phyloP scores from a whole-genome alignment of 2,329 filamentous ascomycete species.

The Clarireedia paspali region DNA sequence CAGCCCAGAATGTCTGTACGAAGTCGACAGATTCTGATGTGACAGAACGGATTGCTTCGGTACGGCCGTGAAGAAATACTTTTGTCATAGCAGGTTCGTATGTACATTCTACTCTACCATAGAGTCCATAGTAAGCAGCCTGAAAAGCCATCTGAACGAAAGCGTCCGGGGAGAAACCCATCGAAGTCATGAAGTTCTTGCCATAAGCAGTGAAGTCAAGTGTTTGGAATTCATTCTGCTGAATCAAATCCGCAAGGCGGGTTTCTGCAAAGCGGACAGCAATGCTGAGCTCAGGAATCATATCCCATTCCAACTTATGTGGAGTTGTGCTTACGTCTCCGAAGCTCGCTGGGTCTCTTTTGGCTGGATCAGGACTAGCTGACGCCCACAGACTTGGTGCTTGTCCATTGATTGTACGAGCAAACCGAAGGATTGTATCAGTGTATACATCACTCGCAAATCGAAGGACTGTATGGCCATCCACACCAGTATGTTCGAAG shows the following conservation, averaged over 20 bases:
- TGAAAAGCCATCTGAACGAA: constrained; percentile 99
- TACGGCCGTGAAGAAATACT: constrained; percentile 83
- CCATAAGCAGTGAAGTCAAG: constrained; percentile 85
- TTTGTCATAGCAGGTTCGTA: constrained; percentile 99
- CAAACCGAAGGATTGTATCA: constrained; percentile 93
- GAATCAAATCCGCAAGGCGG: constrained; percentile 83
- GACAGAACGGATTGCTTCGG: constrained; percentile 85
- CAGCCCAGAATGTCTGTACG: constrained; percentile 89
- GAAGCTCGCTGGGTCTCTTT: constrained; percentile 84
- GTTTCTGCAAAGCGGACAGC: constrained; percentile 94
- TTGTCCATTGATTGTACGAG: constrained; percentile 88
- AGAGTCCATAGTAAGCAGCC: constrained; percentile 93
- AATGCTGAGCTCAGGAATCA: constrained; percentile 84
- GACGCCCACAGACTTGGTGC: constrained; percentile 90
- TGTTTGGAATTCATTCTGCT: constrained; percentile 92
- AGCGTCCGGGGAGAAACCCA: constrained; percentile 94
- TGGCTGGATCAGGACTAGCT: constrained; percentile 82
- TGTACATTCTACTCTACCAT: constrained; percentile 86
- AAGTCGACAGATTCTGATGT: constrained; percentile 80
- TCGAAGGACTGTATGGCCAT: constrained; percentile 91
- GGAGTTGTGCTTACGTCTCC: constrained; percentile 90
- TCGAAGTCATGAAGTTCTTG: constrained; percentile 95
- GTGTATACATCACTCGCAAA: constrained; percentile 97
- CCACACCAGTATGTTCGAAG: constrained; percentile 96
- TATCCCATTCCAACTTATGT: constrained; percentile 96